These are phyloP conservation scores for Mimosa pudica DNA, from an alignment of 306 rosid species.

Conservation along the genomic window DNA sequence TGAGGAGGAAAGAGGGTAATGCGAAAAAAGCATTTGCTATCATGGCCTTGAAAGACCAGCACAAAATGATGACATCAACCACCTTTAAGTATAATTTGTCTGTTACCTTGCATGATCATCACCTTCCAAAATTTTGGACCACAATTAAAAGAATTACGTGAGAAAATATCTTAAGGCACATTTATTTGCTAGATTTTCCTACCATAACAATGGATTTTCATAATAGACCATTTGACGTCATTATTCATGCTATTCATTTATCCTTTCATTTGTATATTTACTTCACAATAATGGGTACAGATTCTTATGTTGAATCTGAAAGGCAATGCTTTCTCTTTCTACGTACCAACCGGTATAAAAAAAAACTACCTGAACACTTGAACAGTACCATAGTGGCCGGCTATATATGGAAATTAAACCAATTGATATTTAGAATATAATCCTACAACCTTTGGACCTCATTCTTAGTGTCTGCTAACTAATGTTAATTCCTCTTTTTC, in stretches of 20 bases:
- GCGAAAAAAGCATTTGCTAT: slow-evolving; percentile 6
- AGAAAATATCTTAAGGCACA: slow-evolving; percentile 41
- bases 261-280: background rate
- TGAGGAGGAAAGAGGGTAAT: slow-evolving; percentile 25
- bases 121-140: slow-evolving; percentile 49
- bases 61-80: slow-evolving; percentile 49
- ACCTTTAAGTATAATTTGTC: slow-evolving; percentile 51
- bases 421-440: slow-evolving; percentile 23
- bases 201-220: slow-evolving; percentile 36
- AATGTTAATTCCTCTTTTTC: slow-evolving; percentile 4
- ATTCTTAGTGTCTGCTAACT: background rate
- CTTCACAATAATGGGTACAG: background rate
- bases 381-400: slow-evolving; percentile 15
- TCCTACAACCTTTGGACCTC: slow-evolving; percentile 1
- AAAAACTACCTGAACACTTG: slow-evolving; percentile 21
- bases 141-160: slow-evolving; percentile 40
- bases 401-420: slow-evolving; percentile 18
- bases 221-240: slow-evolving; percentile 19
- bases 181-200: slow-evolving; percentile 24
- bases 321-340: slow-evolving; percentile 20
- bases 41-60: slow-evolving; percentile 34
- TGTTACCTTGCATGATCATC: slow-evolving; percentile 34
- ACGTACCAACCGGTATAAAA: background rate
- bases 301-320: background rate
- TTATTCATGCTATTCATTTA: slow-evolving; percentile 9